Evolutionary conservation across 2,329 filamentous ascomycete species (phyloP).

Genomic region (Phialophora tarda): DNA sequence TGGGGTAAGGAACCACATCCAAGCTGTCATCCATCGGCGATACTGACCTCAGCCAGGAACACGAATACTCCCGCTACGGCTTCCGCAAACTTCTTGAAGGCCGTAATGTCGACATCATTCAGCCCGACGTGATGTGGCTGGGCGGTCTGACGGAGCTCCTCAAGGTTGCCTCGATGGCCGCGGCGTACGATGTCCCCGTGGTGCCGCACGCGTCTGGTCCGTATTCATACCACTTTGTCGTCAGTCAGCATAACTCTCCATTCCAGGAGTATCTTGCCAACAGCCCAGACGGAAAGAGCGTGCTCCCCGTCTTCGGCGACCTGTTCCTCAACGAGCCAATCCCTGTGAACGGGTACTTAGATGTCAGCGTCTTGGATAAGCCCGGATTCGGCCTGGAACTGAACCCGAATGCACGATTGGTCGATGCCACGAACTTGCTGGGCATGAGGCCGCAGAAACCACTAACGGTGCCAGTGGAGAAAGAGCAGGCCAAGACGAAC

Average conservation of each 20-base stretch:
- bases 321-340: slow-evolving; percentile 91
- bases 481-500: slow-evolving; percentile 3
- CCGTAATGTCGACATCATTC: slow-evolving; percentile 90
- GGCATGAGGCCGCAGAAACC: slow-evolving; percentile 64
- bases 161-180: slow-evolving; percentile 84
- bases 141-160: slow-evolving; percentile 91
- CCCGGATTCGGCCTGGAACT: slow-evolving; percentile 89
- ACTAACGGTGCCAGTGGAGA: slow-evolving; percentile 46
- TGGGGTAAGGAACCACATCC: slow-evolving; percentile 52
- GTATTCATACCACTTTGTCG: slow-evolving; percentile 95
- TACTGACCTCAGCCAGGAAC: slow-evolving; percentile 59
- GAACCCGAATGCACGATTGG: slow-evolving; percentile 79
- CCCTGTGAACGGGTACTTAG: slow-evolving; percentile 79
- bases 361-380: slow-evolving; percentile 79
- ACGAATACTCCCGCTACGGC: slow-evolving; percentile 92
- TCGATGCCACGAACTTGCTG: slow-evolving; percentile 75
- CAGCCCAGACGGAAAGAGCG: slow-evolving; percentile 86
- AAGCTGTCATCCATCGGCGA: neutral
- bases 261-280: slow-evolving; percentile 98
- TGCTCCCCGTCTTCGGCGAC: slow-evolving; percentile 89
- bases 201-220: slow-evolving; percentile 93
- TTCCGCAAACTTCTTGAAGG: slow-evolving; percentile 94
- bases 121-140: slow-evolving; percentile 97
- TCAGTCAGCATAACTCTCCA: slow-evolving; percentile 88
- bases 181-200: slow-evolving; percentile 91